Base-by-base conservation (phyloP, 805 yeast genomes). In the Zygoascus tannicola region DNA sequence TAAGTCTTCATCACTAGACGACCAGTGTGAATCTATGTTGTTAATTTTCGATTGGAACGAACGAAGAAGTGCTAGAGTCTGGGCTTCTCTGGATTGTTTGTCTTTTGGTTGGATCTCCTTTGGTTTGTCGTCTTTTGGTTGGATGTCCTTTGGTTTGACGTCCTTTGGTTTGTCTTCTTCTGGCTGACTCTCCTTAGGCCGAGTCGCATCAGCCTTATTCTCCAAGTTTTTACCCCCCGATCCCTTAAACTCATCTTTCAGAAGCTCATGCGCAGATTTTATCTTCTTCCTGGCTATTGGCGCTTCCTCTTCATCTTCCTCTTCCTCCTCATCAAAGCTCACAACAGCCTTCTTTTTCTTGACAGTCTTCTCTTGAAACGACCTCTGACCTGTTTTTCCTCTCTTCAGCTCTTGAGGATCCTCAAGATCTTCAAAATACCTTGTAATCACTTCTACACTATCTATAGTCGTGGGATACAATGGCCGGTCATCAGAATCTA, bases 401-500 rank as follows among this genome's bases (percentile, higher is more conserved):
- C 16, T 36, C 30, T 48, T 35, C 34, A 15, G 20, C 35, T 42
- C 18, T 28, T 38, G 43, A 34, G 36, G 12, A 10, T 7, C 15
- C 30, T 40, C 44, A 35, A 47, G 44, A 41, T 22, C 48, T 73
- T 65, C 69, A 55, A 79, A 80, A 58, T 63, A 78, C 3, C 70
- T 71, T 5, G 66, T 62, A 1, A 71, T 54, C 1, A 79, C 69
- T 42, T 67, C 70, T 4, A 66, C 55, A 2, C 55, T 59, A 1
- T 52, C 54, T 14, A 81, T 67, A 21, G 45, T 56, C 0, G 73
- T 70, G 0, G 85, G 84, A 51, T 69, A 78, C 10, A 75, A 33
- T 1, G 81, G 82, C 16, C 56, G 52, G 22, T 64, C 69, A 3
- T 58, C 67, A 15, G 32, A 37, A 22, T 65, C 67, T 35, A 69